Conservation (phyloP, 2,329 filamentous ascomycete species). For the Ophiostoma populinum region DNA sequence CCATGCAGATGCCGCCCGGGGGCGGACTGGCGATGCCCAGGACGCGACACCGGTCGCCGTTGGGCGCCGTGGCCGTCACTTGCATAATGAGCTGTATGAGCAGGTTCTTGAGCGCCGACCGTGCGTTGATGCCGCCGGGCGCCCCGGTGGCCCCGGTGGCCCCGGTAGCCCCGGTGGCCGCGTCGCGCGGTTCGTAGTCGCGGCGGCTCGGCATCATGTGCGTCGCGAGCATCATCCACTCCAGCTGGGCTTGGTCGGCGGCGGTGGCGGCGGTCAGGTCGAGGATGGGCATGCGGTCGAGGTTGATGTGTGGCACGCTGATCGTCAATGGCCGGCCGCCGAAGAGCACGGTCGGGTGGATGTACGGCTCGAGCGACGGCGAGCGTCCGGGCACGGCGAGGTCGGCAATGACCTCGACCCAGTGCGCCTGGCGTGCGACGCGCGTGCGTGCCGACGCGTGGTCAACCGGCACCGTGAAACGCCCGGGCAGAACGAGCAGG, state of each 20-base stretch:
- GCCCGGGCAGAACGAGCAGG: slow-evolving; percentile 19
- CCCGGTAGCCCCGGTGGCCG: too few species aligned
- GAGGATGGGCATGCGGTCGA: slow-evolving; percentile 27
- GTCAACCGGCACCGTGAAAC: slow-evolving; percentile 24
- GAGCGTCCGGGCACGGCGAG: slow-evolving; percentile 15
- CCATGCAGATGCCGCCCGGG: neutral
- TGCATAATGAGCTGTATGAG: slow-evolving; percentile 7
- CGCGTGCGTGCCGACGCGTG: slow-evolving; percentile 20
- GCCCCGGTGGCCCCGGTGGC: too few species aligned
- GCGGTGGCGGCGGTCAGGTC: slow-evolving; percentile 21
- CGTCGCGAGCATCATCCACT: slow-evolving; percentile 20
- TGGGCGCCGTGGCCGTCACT: slow-evolving; percentile 6
- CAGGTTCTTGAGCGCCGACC: too few species aligned
- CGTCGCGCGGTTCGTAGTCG: too few species aligned
- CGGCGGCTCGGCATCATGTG: too few species aligned
- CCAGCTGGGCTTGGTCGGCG: slow-evolving; percentile 24
- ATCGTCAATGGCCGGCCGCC: slow-evolving; percentile 18
- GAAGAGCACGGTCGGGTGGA: slow-evolving; percentile 20
- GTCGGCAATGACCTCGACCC: slow-evolving; percentile 26
- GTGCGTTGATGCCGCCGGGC: too few species aligned
- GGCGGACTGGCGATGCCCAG: neutral
- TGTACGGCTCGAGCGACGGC: slow-evolving; percentile 15
- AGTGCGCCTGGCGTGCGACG: slow-evolving; percentile 26
- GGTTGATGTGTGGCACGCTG: slow-evolving; percentile 24
- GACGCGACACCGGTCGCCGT: too few species aligned